phyloP scores from a whole-genome alignment of 192 early-diverging fungal genomes.

The Coemansia sp. region DNA sequence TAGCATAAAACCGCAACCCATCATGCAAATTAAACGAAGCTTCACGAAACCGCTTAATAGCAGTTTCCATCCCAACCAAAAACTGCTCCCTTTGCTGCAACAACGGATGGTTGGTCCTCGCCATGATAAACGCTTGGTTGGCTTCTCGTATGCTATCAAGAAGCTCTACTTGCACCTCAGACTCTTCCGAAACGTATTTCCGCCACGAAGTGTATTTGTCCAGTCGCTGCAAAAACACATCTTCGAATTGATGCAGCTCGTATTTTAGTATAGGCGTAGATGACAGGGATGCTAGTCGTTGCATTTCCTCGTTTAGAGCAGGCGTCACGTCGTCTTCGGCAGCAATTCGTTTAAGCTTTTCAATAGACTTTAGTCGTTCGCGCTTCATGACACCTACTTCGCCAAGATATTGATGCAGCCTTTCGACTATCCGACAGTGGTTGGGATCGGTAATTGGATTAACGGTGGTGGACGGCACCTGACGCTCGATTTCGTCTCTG shows the following conservation, averaged over 20 bases:
- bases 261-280: conserved; percentile 66
- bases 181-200: conserved; percentile 59
- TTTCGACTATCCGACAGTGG: conserved; percentile 65
- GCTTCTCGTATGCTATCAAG: conserved; percentile 62
- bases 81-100: conserved; percentile 74
- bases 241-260: conserved; percentile 76
- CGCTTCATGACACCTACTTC: conserved; percentile 61
- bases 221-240: conserved; percentile 70
- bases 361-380: conserved; percentile 62
- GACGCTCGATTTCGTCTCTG: conserved; percentile 56
- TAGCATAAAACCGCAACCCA: conserved; percentile 72
- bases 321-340: conserved; percentile 81
- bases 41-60: conserved; percentile 73
- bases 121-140: conserved; percentile 68
- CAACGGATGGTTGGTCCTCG: conserved; percentile 59
- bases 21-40: conserved; percentile 76
- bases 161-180: conserved; percentile 65
- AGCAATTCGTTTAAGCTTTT: conserved; percentile 67
- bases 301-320: conserved; percentile 65
- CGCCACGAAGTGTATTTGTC: conserved; percentile 72
- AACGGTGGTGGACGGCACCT: conserved; percentile 64
- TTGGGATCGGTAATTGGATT: conserved; percentile 60
- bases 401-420: conserved; percentile 62
- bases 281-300: conserved; percentile 61
- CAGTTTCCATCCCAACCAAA: conserved; percentile 74